These are phyloP conservation scores for Amanita molliuscula DNA, from an alignment of 768 basidiomycete species.

Conservation along the genomic window DNA sequence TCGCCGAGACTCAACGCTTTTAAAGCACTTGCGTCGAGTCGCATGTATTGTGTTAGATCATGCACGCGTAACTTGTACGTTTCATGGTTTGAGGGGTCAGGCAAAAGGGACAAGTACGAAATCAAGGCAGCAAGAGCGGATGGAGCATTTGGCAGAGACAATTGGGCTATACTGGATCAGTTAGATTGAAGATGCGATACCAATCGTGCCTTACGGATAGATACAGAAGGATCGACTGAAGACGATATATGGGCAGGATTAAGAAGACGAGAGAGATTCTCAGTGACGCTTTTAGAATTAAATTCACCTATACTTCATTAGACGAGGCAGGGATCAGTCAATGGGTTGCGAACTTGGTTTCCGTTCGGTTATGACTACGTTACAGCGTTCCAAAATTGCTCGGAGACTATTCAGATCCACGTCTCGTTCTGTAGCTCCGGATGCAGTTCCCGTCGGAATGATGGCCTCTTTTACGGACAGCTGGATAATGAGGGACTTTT, in stretches of 20 bases:
- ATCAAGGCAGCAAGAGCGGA: conserved; percentile 75
- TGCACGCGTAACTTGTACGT: conserved; percentile 77
- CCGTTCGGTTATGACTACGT: conserved; percentile 82
- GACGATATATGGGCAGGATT: conserved; percentile 30
- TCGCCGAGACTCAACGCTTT: conserved; percentile 83
- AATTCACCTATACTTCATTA: conserved; percentile 60
- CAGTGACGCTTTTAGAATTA: conserved; percentile 63
- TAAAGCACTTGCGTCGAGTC: conserved; percentile 89
- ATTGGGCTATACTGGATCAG: conserved; percentile 46
- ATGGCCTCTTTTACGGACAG: conserved; percentile 96
- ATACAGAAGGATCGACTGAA: conserved; percentile 38
- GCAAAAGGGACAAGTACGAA: conserved; percentile 68
- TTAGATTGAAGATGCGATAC: not conserved
- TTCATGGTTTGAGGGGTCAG: conserved; percentile 70
- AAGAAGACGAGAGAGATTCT: conserved; percentile 69
- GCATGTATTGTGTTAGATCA: conserved; percentile 92
- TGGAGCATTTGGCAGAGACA: conserved; percentile 68
- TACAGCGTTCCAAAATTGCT: conserved; percentile 82
- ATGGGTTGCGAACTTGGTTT: conserved; percentile 55
- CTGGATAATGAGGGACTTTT: conserved; percentile 92
- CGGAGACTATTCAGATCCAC: conserved; percentile 82
- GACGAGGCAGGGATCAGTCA: not conserved
- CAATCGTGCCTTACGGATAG: conserved; percentile 36
- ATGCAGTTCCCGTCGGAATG: conserved; percentile 61
- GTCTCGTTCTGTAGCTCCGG: conserved; percentile 71